These are phyloP conservation scores for Taxillus chinensis DNA, from an alignment of 164 flowering plant species.

Conservation along the genomic window DNA sequence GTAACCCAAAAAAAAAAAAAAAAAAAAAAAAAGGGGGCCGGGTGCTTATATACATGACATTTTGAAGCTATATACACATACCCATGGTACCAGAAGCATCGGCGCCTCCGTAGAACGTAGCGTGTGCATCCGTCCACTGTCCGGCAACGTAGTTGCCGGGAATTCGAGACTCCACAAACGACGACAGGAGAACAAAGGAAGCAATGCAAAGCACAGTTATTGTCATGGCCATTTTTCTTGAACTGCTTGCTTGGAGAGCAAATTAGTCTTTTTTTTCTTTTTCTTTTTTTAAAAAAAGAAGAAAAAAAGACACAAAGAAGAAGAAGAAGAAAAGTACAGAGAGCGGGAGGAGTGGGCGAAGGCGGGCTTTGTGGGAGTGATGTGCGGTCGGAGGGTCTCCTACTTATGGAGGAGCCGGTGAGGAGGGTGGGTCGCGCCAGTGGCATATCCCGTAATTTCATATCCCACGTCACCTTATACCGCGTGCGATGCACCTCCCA, in stretches of 20 bases:
- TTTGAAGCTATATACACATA: background rate
- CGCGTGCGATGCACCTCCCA: background rate
- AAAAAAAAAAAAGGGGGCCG: background rate
- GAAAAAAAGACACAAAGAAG: background rate
- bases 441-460: background rate
- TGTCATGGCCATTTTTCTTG: too few species aligned
- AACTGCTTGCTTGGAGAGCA: too few species aligned
- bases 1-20: background rate
- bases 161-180: slow-evolving; percentile 14
- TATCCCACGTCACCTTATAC: background rate
- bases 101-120: slow-evolving; percentile 25
- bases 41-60: background rate
- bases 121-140: slow-evolving; percentile 18
- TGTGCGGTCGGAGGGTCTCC: background rate
- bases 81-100: slow-evolving; percentile 30
- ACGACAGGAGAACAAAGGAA: background rate
- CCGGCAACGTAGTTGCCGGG: slow-evolving; percentile 18
- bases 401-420: background rate
- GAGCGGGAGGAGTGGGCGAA: background rate
- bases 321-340: background rate
- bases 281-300: background rate
- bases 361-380: too few species aligned
- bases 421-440: background rate
- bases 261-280: too few species aligned
- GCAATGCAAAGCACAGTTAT: background rate